Evolutionary conservation across 1,284 basidiomycete species (phyloP).

Genomic region (Boletellus dicymbophilus): DNA sequence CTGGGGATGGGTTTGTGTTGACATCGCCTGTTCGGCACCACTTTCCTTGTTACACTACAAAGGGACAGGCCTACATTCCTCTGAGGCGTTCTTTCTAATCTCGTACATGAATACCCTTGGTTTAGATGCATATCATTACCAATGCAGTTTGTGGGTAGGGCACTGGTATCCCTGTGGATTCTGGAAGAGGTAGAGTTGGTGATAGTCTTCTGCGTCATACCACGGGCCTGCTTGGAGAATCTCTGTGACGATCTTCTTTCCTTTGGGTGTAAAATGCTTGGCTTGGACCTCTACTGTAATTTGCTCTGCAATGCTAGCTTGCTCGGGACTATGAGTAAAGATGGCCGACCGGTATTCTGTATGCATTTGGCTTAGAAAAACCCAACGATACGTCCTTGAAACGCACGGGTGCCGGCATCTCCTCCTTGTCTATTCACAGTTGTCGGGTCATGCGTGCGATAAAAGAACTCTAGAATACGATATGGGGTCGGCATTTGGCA

Average conservation of each 20-base stretch:
- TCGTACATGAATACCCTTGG: neutral
- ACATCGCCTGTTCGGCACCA: slow-evolving; percentile 52
- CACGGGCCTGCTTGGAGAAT: slow-evolving; percentile 68
- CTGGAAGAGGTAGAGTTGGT: slow-evolving; percentile 83
- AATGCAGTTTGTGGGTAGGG: slow-evolving; percentile 52
- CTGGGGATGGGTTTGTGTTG: slow-evolving; percentile 35
- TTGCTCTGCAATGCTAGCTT: slow-evolving; percentile 72
- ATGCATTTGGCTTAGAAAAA: neutral
- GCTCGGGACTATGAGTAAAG: slow-evolving; percentile 80
- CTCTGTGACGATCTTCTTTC: slow-evolving; percentile 77
- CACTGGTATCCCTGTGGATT: slow-evolving; percentile 62
- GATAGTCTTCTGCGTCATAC: slow-evolving; percentile 87
- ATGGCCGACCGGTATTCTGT: slow-evolving; percentile 94
- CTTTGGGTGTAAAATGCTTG: slow-evolving; percentile 78
- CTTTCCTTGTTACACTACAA: slow-evolving; percentile 47
- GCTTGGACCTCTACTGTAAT: slow-evolving; percentile 87
- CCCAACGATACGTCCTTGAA: neutral
- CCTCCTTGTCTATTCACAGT: slow-evolving; percentile 78
- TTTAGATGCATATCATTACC: slow-evolving; percentile 33
- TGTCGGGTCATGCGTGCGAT: slow-evolving; percentile 94
- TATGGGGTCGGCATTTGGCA: neutral
- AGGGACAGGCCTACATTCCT: slow-evolving; percentile 47
- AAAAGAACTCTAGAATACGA: slow-evolving; percentile 78
- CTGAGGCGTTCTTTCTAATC: slow-evolving; percentile 40
- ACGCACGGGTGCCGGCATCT: slow-evolving; percentile 77